Conservation (phyloP, 2,329 filamentous ascomycete genomes). For the Fusarium sororula region DNA sequence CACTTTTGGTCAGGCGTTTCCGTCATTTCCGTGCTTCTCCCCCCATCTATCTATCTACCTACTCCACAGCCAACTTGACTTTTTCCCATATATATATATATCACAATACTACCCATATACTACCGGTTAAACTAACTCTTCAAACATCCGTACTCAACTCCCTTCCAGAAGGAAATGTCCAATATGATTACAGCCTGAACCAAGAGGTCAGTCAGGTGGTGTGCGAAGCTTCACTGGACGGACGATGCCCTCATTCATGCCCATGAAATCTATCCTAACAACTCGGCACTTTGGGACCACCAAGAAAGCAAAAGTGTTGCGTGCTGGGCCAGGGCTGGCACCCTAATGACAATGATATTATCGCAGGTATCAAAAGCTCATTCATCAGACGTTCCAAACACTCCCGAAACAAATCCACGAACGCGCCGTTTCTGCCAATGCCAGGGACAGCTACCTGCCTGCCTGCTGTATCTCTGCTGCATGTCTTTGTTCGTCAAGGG, state of each 20-base stretch:
- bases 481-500: slow-evolving; percentile 26
- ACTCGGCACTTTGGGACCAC: not conserved
- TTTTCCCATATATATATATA: not conserved
- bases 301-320: not conserved
- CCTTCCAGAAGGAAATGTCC: not conserved
- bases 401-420: slow-evolving; percentile 22
- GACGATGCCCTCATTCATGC: not conserved
- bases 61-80: not conserved
- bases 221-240: not conserved
- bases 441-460: slow-evolving; percentile 5
- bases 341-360: slow-evolving; percentile 37
- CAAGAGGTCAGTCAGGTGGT: not conserved
- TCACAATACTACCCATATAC: not conserved
- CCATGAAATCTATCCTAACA: not conserved
- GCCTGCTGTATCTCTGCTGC: slow-evolving; percentile 14
- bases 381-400: slow-evolving; percentile 34
- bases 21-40: not conserved
- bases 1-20: not conserved
- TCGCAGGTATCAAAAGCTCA: slow-evolving; percentile 41
- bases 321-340: not conserved
- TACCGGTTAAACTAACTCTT: not conserved
- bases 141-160: not conserved
- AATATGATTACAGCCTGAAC: not conserved
- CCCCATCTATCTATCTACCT: not conserved
- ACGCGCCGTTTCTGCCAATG: slow-evolving; percentile 24